These are phyloP conservation scores for Myriosclerotinia curreyana DNA, from an alignment of 2,329 filamentous ascomycete genomes.

Conservation along the genomic window DNA sequence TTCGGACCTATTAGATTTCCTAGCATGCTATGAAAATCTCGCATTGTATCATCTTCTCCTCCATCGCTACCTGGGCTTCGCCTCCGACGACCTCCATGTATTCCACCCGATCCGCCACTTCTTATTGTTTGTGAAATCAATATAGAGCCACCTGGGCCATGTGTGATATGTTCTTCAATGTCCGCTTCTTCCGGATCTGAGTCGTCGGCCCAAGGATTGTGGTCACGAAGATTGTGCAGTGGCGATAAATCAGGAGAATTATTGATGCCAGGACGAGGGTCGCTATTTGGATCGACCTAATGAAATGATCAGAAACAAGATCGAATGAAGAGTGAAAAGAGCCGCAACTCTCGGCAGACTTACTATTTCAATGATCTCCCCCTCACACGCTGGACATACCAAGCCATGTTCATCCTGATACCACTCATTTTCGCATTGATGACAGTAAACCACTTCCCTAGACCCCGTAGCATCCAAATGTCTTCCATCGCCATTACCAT, in stretches of 20 bases:
- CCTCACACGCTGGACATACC: slow-evolving; percentile 71
- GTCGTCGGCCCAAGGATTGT: slow-evolving; percentile 40
- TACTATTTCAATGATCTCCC: slow-evolving; percentile 85
- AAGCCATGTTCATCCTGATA: slow-evolving; percentile 67
- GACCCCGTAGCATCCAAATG: slow-evolving; percentile 51
- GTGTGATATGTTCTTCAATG: slow-evolving; percentile 49
- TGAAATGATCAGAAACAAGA: slow-evolving; percentile 34
- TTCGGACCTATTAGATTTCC: slow-evolving; percentile 44
- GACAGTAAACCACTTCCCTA: slow-evolving; percentile 80
- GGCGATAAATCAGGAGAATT: slow-evolving; percentile 25
- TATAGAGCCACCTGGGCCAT: slow-evolving; percentile 35
- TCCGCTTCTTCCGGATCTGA: slow-evolving; percentile 59
- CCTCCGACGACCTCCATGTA: slow-evolving; percentile 16
- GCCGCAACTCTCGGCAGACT: slow-evolving; percentile 39
- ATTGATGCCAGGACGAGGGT: slow-evolving; percentile 53
- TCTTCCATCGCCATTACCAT: slow-evolving; percentile 28
- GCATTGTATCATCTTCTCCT: slow-evolving; percentile 34
- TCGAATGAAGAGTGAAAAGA: background rate
- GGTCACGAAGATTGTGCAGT: slow-evolving; percentile 29
- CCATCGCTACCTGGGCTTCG: slow-evolving; percentile 6
- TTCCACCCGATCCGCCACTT: slow-evolving; percentile 17
- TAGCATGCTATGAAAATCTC: slow-evolving; percentile 47
- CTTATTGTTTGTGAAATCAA: slow-evolving; percentile 35
- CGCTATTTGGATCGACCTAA: slow-evolving; percentile 55
- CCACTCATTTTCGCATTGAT: slow-evolving; percentile 79